Conservation (phyloP, 2,329 filamentous ascomycete genomes). For the Taxawa tesnikishii region DNA sequence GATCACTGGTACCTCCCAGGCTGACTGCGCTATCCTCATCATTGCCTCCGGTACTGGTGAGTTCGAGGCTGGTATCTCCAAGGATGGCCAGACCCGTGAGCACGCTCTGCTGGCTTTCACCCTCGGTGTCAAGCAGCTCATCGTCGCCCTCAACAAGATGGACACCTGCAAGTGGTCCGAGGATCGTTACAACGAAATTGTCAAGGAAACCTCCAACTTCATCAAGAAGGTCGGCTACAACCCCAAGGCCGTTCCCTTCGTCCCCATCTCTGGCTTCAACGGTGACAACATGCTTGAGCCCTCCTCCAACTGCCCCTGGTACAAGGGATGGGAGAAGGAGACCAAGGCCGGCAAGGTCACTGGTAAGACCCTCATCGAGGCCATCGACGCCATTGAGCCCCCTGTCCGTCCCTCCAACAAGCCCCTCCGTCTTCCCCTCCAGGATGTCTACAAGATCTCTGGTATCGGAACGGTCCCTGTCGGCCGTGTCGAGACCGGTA, state of each 20-base stretch:
- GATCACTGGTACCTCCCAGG: conserved; percentile 99
- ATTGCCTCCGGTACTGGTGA: conserved; percentile 99
- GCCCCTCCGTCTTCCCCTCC: conserved; percentile 98
- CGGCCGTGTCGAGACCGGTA: conserved; percentile 99
- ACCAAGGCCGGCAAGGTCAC: conserved; percentile 75
- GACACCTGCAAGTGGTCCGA: conserved; percentile 98
- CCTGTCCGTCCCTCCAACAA: conserved; percentile 94
- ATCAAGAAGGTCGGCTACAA: conserved; percentile 99
- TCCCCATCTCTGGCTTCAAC: conserved; percentile 99
- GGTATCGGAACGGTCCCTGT: conserved; percentile 99
- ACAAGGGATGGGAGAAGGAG: conserved; percentile 99
- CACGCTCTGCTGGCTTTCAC: conserved; percentile 99
- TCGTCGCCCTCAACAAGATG: conserved; percentile 99
- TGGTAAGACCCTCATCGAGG: conserved; percentile 98
- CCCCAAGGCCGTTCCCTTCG: conserved; percentile 96
- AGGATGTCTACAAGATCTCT: conserved; percentile 99
- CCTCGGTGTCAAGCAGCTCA: conserved; percentile 99
- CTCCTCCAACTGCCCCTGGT: conserved; percentile 96
- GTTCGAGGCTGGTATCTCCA: conserved; percentile 99
- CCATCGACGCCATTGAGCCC: conserved; percentile 91
- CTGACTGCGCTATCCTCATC: conserved; percentile 99
- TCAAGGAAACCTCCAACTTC: conserved; percentile 99
- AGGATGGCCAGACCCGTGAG: conserved; percentile 99
- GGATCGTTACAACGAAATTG: conserved; percentile 94
- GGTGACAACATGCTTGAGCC: conserved; percentile 97